These are phyloP conservation scores for Phaeosphaeriaceae sp. DNA, from an alignment of 2,329 filamentous ascomycete species.

Conservation along the genomic window DNA sequence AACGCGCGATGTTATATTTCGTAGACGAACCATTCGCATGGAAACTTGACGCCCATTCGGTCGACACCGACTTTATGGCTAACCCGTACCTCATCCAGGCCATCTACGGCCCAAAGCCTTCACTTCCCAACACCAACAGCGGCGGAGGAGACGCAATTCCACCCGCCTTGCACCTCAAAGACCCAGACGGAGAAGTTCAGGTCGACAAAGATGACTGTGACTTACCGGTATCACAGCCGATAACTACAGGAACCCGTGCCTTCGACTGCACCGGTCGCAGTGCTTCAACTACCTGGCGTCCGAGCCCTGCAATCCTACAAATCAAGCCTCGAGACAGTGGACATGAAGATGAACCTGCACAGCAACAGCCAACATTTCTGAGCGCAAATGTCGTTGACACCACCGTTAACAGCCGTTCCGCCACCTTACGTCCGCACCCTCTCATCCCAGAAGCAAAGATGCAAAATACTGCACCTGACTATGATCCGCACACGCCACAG, in stretches of 20 bases:
- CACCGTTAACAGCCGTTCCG: no score
- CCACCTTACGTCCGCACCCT: no score
- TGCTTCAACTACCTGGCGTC: neutral
- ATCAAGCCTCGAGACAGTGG: no score
- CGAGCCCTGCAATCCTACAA: neutral
- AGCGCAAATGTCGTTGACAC: no score
- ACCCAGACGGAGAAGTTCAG: neutral
- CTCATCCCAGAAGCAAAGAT: no score
- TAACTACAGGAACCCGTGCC: neutral
- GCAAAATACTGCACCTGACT: no score
- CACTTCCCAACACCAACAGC: neutral
- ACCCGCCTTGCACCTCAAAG: neutral
- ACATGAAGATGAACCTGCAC: no score
- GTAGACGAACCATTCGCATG: neutral
- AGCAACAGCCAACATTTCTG: no score
- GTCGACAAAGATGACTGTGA: neutral
- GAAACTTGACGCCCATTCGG: neutral
- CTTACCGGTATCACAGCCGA: neutral
- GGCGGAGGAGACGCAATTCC: neutral
- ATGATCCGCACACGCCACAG: no score
- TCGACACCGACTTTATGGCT: neutral
- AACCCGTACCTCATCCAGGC: constrained; percentile 6
- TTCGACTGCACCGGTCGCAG: neutral
- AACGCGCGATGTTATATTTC: neutral
- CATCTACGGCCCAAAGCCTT: constrained; percentile 3